These are phyloP conservation scores for Phytophthora agathidicida DNA, from an alignment of 352 stramenopile genomes.

Conservation along the genomic window DNA sequence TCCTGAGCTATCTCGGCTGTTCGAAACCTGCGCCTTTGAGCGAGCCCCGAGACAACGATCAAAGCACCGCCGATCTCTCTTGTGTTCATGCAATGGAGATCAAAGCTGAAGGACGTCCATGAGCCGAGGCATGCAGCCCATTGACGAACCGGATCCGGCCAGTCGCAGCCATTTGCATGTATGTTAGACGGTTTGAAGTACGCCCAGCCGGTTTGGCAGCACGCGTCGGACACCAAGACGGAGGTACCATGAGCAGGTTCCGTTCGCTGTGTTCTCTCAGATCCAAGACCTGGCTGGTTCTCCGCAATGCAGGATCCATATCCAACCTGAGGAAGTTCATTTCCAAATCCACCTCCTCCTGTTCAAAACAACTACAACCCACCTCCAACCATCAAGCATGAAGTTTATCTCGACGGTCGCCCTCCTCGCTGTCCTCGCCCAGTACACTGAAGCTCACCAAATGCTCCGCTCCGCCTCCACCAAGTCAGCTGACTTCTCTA, in stretches of 20 bases:
- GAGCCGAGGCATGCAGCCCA: too few relatives aligned
- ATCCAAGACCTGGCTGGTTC: too few relatives aligned
- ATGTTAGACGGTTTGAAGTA: too few relatives aligned
- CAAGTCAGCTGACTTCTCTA: conserved; percentile 20
- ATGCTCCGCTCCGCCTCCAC: conserved; percentile 25
- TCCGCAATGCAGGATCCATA: neutral
- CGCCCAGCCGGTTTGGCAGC: conserved; percentile 17
- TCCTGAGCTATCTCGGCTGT: conserved; percentile 30
- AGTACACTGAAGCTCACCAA: conserved; percentile 21
- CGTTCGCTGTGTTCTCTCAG: too few relatives aligned
- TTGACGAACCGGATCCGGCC: conserved; percentile 13
- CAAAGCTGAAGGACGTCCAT: conserved; percentile 3
- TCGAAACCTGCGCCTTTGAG: too few relatives aligned
- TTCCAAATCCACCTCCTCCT: conserved; percentile 18
- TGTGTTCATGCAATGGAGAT: neutral
- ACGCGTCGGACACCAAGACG: conserved; percentile 25
- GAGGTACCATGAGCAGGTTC: too few relatives aligned
- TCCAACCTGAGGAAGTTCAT: conserved; percentile 14
- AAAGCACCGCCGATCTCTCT: conserved; percentile 15
- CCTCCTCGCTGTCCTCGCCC: conserved; percentile 20
- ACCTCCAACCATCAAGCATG: conserved; percentile 13
- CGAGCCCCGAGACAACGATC: too few relatives aligned
- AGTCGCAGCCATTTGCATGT: neutral
- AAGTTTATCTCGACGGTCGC: conserved; percentile 26
- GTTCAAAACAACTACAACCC: conserved; percentile 15